Evolutionary conservation across 2,329 filamentous ascomycete species (phyloP).

Genomic region (Aspergillus uvarum): DNA sequence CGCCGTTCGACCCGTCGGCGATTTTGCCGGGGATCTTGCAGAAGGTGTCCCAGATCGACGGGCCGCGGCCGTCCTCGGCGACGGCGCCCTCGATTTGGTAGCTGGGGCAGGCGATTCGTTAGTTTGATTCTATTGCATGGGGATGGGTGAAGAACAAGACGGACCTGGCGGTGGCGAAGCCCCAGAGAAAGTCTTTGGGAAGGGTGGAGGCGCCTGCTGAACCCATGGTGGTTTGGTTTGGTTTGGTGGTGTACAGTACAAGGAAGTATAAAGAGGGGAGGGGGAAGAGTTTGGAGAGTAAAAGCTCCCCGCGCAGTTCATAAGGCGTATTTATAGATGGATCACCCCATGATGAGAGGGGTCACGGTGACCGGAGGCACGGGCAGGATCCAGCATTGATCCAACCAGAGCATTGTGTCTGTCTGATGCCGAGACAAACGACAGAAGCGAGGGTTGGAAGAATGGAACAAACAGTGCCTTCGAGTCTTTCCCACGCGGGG

Average conservation of each 20-base stretch:
- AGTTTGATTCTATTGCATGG: background rate
- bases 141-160: background rate
- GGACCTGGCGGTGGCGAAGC: constrained; percentile 74
- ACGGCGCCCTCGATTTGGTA: constrained; percentile 84
- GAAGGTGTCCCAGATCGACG: constrained; percentile 90
- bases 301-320: background rate
- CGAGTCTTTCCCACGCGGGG: background rate
- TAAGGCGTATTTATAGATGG: background rate
- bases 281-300: background rate
- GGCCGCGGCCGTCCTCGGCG: constrained; percentile 72
- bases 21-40: constrained; percentile 79
- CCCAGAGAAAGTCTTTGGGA: constrained; percentile 72
- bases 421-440: background rate
- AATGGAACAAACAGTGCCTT: background rate
- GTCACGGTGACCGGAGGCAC: background rate
- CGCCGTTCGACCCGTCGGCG: constrained; percentile 71
- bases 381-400: background rate
- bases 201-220: constrained; percentile 42
- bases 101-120: constrained; percentile 48
- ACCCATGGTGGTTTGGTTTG: constrained; percentile 22
- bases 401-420: background rate
- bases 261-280: background rate
- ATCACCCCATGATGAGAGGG: background rate
- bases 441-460: background rate
- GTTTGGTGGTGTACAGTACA: background rate